phyloP scores from a whole-genome alignment of 352 stramenopile species.

The Globisporangium orthogonon region DNA sequence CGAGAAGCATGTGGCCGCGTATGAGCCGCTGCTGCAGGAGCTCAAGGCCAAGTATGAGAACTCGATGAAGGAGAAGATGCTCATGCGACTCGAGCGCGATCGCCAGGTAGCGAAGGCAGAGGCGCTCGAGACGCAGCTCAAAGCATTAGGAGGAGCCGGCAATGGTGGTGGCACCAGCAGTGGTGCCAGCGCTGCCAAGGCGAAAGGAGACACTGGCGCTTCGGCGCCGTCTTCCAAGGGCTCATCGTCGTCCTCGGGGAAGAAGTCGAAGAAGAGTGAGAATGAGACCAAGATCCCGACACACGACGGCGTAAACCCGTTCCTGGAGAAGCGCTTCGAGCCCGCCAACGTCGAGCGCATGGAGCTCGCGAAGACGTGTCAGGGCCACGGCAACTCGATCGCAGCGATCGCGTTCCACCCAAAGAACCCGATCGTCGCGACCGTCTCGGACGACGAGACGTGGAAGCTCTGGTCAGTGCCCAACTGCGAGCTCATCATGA shows the following conservation, averaged over 20 bases:
- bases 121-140: constrained; percentile 85
- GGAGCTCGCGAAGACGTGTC: constrained; percentile 82
- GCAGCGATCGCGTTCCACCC: constrained; percentile 89
- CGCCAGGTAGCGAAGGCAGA: constrained; percentile 85
- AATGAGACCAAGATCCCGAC: constrained; percentile 58
- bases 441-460: constrained; percentile 91
- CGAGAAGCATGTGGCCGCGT: constrained; percentile 87
- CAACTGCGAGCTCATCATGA: constrained; percentile 93
- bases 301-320: constrained; percentile 61
- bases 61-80: constrained; percentile 97
- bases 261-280: constrained; percentile 32
- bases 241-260: constrained; percentile 19
- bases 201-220: constrained; percentile 6
- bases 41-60: constrained; percentile 92
- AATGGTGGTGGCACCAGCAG: neutral
- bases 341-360: constrained; percentile 63
- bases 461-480: constrained; percentile 94
- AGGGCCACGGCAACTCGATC: constrained; percentile 89
- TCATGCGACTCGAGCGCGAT: constrained; percentile 93
- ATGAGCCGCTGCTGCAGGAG: constrained; percentile 91
- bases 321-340: constrained; percentile 67
- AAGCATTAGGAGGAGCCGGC: constrained; percentile 18
- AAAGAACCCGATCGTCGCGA: constrained; percentile 90
- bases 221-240: constrained; percentile 17
- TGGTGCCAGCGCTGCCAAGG: constrained; percentile 1